Percentiles rank a stretch among this genome's conserved stretches.
Evolutionary conservation across 345 rosid species (phyloP).

Genomic region (Hibiscus tridactylites): DNA sequence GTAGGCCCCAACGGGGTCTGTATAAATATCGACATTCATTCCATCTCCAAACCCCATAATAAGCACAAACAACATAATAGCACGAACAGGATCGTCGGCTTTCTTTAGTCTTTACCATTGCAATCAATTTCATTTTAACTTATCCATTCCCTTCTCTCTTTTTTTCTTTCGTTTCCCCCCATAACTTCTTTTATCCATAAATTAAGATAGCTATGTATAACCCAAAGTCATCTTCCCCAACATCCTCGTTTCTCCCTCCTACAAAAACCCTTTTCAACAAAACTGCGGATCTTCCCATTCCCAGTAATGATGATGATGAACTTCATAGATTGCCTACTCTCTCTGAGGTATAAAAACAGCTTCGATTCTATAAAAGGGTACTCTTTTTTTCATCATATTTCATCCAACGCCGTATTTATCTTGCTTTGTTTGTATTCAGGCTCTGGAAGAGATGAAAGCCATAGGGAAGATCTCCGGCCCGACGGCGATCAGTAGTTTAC

Average conservation of each 20-base stretch:
- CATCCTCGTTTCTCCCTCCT: conserved; percentile 35
- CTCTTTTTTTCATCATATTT: not conserved
- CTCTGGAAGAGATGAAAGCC: conserved; percentile 67
- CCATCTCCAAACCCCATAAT: conserved; percentile 11
- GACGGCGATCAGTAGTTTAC: conserved; percentile 67
- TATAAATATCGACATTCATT: conserved; percentile 34
- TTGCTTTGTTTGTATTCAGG: conserved; percentile 35
- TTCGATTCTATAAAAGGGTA: not conserved
- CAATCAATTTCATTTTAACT: conserved; percentile 2
- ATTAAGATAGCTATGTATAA: conserved; percentile 38
- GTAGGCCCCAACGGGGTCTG: conserved; percentile 24
- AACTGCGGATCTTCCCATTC: conserved; percentile 23
- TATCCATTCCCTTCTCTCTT: not conserved
- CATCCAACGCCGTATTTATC: conserved; percentile 5
- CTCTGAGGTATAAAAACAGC: conserved; percentile 49
- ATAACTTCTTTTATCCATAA: conserved; percentile 8
- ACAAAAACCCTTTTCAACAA: conserved; percentile 34
- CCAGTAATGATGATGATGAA: conserved; percentile 22
- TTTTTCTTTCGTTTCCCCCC: not conserved
- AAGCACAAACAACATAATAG: conserved; percentile 9
- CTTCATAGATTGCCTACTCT: conserved; percentile 74
- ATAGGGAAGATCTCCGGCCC: conserved; percentile 91
- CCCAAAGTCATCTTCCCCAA: conserved; percentile 48
- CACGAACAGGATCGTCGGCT: conserved; percentile 8
- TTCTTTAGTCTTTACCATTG: not conserved